Base-by-base conservation (phyloP, 768 basidiomycete species). In the Cantharellus cinnabarinus region DNA sequence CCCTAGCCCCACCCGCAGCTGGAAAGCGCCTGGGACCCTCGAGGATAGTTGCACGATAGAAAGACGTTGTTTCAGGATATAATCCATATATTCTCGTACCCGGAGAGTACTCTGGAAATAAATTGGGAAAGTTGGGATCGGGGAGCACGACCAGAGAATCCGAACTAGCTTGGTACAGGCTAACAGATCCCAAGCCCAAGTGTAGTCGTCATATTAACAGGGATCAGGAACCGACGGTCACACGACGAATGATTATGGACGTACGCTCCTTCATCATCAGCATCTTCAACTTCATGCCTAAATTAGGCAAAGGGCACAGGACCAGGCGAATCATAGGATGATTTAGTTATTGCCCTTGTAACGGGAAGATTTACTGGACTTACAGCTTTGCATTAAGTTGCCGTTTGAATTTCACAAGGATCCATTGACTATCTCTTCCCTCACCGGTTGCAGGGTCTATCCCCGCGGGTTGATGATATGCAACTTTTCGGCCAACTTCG, bases 21-120 rank as follows among this genome's bases (percentile, higher is more conserved):
- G 70, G 38, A 35, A 71, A 65, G 56, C 76, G 76, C 54, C 65
- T 71, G 3, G 85, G 86, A 5, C 79, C 77, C n/a, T 79, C 75
- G 52, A 87, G 74, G 3, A 90, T 86, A 65, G 87, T 83, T 4
- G 88, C 88, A 37, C 84, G 82, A 66, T 90, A 90, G 72, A 90
- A 90, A 67, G 85, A 88, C 64, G 85, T 89, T 0, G 88, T 90
- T 66, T 90, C 88, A 0, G 88, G 88, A 69, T 89, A 90, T n/a
- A 89, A 72, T 1, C 85, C 88, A 77, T 90, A 78, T 5, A 90
- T 88, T 0, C 76, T 83, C 29, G 82, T 79, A 2, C 85, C 81
- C 0, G 77, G 70, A 34, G 77, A 71, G 67, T 87, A 90, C 63
- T 81, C 81, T 51, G 79, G 83, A 66, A 87, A 86, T 2, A 79